Conservation (phyloP, 441 rosid genomes). For the Kokia cookei region DNA sequence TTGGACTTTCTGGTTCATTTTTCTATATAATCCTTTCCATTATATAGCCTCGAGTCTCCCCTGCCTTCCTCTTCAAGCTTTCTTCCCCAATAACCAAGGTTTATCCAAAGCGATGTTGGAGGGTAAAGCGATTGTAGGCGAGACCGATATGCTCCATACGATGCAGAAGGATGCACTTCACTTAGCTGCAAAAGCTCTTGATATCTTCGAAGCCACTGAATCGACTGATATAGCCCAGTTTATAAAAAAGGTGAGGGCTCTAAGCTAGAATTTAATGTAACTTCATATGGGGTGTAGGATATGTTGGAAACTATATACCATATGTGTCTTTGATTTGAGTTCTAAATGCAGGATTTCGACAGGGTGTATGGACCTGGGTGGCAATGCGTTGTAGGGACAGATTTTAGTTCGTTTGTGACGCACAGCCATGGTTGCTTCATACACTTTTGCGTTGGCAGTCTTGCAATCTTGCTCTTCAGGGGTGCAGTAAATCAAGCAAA, state of each 20-base stretch:
- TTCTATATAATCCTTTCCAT: neutral
- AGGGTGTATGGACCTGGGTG: conserved; percentile 24
- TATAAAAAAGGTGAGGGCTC: conserved; percentile 26
- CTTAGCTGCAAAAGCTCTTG: conserved; percentile 32
- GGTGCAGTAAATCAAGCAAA: conserved; percentile 18
- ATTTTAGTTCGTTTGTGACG: conserved; percentile 37
- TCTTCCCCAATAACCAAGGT: neutral
- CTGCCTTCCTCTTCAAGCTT: neutral
- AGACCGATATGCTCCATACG: conserved; percentile 26
- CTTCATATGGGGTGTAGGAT: neutral
- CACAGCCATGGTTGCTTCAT: conserved; percentile 43
- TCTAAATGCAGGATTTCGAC: conserved; percentile 30
- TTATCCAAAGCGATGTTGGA: conserved; percentile 11
- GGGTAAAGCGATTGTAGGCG: conserved; percentile 25
- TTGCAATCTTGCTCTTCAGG: conserved; percentile 28
- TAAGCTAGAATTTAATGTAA: neutral
- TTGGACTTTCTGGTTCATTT: neutral
- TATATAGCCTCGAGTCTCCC: neutral
- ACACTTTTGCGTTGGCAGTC: conserved; percentile 31
- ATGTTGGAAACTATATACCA: neutral
- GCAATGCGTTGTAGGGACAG: conserved; percentile 40
- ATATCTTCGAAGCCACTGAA: conserved; percentile 25
- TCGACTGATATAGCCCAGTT: conserved; percentile 32
- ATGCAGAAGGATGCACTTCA: conserved; percentile 31
- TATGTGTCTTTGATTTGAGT: conserved; percentile 4